Percentiles rank a stretch among this genome's conserved stretches.
Conservation (phyloP, 2,329 filamentous ascomycete genomes). For the Lecanicillium sp. region DNA sequence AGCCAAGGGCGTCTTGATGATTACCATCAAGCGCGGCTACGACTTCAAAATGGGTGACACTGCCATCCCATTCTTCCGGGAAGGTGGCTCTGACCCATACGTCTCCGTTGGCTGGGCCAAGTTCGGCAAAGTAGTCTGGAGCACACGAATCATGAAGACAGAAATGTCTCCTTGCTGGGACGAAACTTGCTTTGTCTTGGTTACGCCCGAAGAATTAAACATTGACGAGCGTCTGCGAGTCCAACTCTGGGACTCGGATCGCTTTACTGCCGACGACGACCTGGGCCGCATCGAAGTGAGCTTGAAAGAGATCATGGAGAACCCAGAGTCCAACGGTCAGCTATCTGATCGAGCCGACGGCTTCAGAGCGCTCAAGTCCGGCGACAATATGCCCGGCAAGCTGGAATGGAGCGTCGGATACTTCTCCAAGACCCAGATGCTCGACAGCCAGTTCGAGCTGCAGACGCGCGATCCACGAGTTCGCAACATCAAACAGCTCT, state of each 20-base stretch:
- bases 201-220: slow-evolving; percentile 65
- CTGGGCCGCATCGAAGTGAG: slow-evolving; percentile 66
- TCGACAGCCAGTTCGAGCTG: slow-evolving; percentile 52
- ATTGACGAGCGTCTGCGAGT: slow-evolving; percentile 63
- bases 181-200: slow-evolving; percentile 63
- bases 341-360: slow-evolving; percentile 60
- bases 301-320: slow-evolving; percentile 58
- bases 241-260: slow-evolving; percentile 72
- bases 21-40: slow-evolving; percentile 60
- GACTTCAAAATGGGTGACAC: slow-evolving; percentile 68
- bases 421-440: slow-evolving; percentile 60
- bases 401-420: slow-evolving; percentile 67
- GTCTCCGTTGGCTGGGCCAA: slow-evolving; percentile 72
- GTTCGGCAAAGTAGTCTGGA: slow-evolving; percentile 59
- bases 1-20: slow-evolving; percentile 57
- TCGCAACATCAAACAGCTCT: slow-evolving; percentile 51
- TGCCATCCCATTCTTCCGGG: slow-evolving; percentile 51
- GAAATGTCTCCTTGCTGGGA: slow-evolving; percentile 67
- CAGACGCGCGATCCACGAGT: slow-evolving; percentile 56
- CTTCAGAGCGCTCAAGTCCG: slow-evolving; percentile 58
- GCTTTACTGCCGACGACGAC: slow-evolving; percentile 66
- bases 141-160: slow-evolving; percentile 56
- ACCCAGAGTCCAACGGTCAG: slow-evolving; percentile 50
- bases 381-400: slow-evolving; percentile 63
- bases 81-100: slow-evolving; percentile 63